Conservation (phyloP, 768 basidiomycete species). For the Suillus ampliporus region DNA sequence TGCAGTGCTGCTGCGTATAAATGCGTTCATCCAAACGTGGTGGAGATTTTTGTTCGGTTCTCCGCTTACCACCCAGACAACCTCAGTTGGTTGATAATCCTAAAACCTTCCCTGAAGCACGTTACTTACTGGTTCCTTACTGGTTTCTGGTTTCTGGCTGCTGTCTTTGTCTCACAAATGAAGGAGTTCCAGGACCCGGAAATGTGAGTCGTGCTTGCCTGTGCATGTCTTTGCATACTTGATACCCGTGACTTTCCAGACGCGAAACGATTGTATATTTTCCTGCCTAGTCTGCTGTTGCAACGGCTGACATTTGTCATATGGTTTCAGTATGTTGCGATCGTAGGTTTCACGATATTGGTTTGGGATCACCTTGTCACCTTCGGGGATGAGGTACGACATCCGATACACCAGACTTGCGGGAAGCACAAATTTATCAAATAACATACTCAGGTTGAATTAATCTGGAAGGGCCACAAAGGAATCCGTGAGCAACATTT, state of each 20-base stretch:
- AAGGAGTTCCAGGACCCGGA: not conserved
- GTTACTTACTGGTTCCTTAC: no score
- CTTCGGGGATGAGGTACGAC: constrained; percentile 37
- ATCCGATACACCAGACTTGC: not conserved
- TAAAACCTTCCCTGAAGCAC: not conserved
- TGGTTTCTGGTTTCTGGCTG: not conserved
- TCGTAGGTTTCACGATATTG: constrained; percentile 53
- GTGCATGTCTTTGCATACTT: not conserved
- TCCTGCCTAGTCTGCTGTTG: not conserved
- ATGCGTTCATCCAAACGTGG: not conserved
- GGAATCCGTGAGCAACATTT: constrained; percentile 27
- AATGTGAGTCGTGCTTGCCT: not conserved
- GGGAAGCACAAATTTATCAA: not conserved
- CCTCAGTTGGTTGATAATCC: not conserved
- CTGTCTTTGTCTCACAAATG: not conserved
- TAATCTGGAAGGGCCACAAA: constrained; percentile 38
- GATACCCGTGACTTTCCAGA: not conserved
- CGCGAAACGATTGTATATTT: constrained; percentile 1
- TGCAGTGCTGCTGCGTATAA: not conserved
- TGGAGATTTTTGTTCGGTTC: not conserved
- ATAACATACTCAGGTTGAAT: constrained; percentile 30
- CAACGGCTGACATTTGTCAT: not conserved
- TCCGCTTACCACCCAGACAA: not conserved
- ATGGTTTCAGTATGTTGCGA: constrained; percentile 49
- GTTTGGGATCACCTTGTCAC: constrained; percentile 49